phyloP scores from a whole-genome alignment of 2,329 filamentous ascomycete species.

The Pseudogymnoascus destructans region DNA sequence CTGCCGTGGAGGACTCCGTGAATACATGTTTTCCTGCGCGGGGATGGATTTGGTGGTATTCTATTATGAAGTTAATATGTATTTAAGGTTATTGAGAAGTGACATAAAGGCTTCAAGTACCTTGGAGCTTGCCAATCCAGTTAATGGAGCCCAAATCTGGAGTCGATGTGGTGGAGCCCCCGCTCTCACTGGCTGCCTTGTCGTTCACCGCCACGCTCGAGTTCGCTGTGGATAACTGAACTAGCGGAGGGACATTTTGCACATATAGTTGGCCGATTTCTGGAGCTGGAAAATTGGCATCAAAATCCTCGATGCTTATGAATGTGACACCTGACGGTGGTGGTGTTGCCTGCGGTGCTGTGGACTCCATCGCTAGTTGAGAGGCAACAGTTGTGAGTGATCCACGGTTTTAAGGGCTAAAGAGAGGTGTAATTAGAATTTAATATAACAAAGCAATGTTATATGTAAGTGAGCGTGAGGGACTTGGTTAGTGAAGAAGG shows the following conservation, averaged over 20 bases:
- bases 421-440: background rate
- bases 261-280: background rate
- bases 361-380: background rate
- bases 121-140: constrained; percentile 23
- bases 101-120: constrained; percentile 12
- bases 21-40: constrained; percentile 9
- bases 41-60: constrained; percentile 19
- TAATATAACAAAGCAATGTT: background rate
- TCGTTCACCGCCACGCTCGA: background rate
- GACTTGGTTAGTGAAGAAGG: background rate
- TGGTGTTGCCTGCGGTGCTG: background rate
- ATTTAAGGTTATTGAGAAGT: background rate
- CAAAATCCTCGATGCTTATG: background rate
- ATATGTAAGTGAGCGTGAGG: background rate
- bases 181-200: background rate
- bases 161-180: background rate
- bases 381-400: background rate
- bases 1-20: constrained; percentile 4
- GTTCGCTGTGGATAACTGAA: background rate
- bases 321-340: background rate
- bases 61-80: constrained; percentile 9
- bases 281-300: background rate
- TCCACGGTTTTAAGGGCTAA: background rate
- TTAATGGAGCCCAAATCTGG: constrained; percentile 18
- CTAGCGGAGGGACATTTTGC: background rate